A percentile compares a stretch with the other conserved stretches of the same genome.
Conservation (phyloP, 2,329 filamentous ascomycete species). For the Botrytis paeoniae region DNA sequence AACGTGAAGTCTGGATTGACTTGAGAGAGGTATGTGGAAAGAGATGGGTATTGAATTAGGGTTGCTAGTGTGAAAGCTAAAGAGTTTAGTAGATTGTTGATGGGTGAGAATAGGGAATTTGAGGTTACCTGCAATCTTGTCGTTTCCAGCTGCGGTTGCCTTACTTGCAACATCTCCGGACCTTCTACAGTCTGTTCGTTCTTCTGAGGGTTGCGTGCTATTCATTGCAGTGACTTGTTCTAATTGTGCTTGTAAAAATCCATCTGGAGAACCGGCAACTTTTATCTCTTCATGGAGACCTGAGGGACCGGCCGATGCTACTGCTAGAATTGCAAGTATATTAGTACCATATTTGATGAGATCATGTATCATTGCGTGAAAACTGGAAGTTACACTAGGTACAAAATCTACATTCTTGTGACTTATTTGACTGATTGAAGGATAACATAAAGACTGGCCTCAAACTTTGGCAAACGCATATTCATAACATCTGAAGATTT, state of each 20-base stretch:
- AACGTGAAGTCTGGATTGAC: conserved; percentile 9
- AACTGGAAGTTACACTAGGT: neutral
- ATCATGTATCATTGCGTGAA: too few species aligned
- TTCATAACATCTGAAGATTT: neutral
- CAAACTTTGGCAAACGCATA: neutral
- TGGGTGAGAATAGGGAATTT: neutral
- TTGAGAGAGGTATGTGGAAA: conserved; percentile 21
- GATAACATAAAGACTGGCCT: neutral
- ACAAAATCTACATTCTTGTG: too few species aligned
- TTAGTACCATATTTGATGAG: neutral
- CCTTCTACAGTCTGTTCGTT: neutral
- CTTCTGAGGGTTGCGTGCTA: neutral
- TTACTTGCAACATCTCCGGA: neutral
- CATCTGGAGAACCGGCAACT: conserved; percentile 36
- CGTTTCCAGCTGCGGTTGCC: conserved; percentile 40
- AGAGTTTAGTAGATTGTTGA: neutral
- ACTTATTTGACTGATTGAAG: neutral
- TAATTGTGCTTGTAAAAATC: conserved; percentile 26
- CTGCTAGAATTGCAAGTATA: neutral
- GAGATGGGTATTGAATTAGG: conserved; percentile 25
- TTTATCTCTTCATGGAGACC: neutral
- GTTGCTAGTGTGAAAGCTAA: conserved; percentile 8
- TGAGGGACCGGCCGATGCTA: neutral
- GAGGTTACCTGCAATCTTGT: conserved; percentile 26
- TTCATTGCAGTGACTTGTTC: neutral